These are phyloP conservation scores for Macrotyloma uniflorum DNA, from an alignment of 306 rosid genomes.

Conservation along the genomic window DNA sequence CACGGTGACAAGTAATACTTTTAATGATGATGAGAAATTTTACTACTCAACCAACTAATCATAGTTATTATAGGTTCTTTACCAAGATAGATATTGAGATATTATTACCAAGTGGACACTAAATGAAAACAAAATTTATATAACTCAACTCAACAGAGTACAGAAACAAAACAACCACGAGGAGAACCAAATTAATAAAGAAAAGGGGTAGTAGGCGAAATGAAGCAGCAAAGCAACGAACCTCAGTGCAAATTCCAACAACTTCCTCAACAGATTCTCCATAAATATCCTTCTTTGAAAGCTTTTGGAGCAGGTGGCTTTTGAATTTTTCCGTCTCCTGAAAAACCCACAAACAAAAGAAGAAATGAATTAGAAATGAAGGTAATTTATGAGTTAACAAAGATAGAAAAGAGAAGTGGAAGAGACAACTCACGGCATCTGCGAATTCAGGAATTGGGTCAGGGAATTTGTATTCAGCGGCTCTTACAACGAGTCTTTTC, in stretches of 20 bases:
- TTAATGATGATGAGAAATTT: neutral
- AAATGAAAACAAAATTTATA: neutral
- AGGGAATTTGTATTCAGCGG: conserved; percentile 86
- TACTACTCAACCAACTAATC: neutral
- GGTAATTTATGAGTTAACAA: neutral
- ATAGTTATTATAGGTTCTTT: neutral
- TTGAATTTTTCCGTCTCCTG: conserved; percentile 80
- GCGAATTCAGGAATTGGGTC: conserved; percentile 97
- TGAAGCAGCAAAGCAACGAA: conserved; percentile 30
- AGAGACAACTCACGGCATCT: conserved; percentile 55
- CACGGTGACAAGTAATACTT: conserved; percentile 2
- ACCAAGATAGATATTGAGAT: neutral
- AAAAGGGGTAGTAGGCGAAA: neutral
- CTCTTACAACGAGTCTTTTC: conserved; percentile 37
- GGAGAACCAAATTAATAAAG: conserved; percentile 27
- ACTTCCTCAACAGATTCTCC: conserved; percentile 74
- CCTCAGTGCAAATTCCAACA: conserved; percentile 83
- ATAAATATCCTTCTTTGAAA: conserved; percentile 66
- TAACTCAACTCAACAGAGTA: neutral
- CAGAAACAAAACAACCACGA: neutral
- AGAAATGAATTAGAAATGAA: neutral
- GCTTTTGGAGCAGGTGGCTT: conserved; percentile 64
- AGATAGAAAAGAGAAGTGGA: neutral
- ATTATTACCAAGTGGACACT: neutral
- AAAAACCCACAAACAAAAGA: neutral